Base-by-base conservation (phyloP, 305 asterid genomes). In the Lippia alba region DNA sequence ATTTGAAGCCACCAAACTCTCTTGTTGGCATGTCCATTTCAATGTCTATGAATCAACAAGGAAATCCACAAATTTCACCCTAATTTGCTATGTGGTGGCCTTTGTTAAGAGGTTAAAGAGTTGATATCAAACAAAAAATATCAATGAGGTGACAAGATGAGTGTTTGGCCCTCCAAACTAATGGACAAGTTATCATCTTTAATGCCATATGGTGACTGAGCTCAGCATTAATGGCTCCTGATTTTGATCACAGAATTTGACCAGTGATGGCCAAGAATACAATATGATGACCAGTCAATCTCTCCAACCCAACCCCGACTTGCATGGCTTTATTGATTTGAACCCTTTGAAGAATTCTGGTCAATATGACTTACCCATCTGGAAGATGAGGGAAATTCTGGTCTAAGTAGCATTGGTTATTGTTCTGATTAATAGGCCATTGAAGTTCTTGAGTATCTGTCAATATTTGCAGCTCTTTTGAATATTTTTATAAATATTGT, bases 301-400 rank as follows among this genome's bases (percentile, higher is more conserved):
- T 11, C 41, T 24, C 30, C 7, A 53, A 36, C 6, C 48, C 59
- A 3, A 1, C 5, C 18, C 44, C 39, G 46, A 51, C 20, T 50
- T 71, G 41, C 56, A 36, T 36, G 41, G 41, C 51, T 54, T 50
- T 12, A 20, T 0, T 61, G 40, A 64, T 14, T 0, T 61, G 40
- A 64, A 61, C 71, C 56, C 41, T 36, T 72, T 72, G 77, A 64
- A 64, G 11, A 4, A 1, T 64, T 72, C 71, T 44, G 63, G n/a
- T 6, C 20, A 8, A 64, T 65, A 32, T 54, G 5, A 44, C 32
- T 66, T 15, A 44, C 59, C 66, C 60, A 45, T 46, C 45, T 49
- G 67, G 67, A 12, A 15, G 20, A 9, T 34, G 17, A 14, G 40
- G 60, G 5, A 10, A 34, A 4, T 36, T 36, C 9, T 1, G 4